Percentiles rank a stretch among this genome's conserved stretches.
phyloP scores from a whole-genome alignment of 768 basidiomycete species.

The Naganishia friedmannii region DNA sequence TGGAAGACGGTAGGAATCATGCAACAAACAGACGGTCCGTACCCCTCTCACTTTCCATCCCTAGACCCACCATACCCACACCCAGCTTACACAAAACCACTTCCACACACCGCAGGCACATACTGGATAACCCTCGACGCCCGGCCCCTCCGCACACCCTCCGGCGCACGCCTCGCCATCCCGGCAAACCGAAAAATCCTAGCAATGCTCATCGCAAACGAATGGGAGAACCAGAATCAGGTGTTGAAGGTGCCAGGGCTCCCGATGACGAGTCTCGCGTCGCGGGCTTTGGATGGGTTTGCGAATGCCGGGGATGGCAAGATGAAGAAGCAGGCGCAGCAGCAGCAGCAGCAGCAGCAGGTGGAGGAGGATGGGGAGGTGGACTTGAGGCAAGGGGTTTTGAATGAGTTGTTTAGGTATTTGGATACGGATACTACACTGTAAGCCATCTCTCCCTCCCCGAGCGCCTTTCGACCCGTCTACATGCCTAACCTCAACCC shows the following conservation, averaged over 20 bases:
- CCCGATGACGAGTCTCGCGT: slow-evolving; percentile 84
- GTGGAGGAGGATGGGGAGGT: not conserved
- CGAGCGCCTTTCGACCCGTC: not conserved
- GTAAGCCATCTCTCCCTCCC: slow-evolving; percentile 33
- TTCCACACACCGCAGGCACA: slow-evolving; percentile 35
- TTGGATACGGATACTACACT: slow-evolving; percentile 80
- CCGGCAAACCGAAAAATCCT: slow-evolving; percentile 68
- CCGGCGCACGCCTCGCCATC: slow-evolving; percentile 69
- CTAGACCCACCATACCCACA: slow-evolving; percentile 17
- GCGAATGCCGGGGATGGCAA: slow-evolving; percentile 53
- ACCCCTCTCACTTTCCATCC: not conserved
- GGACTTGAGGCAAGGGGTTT: slow-evolving; percentile 62
- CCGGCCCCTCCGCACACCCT: slow-evolving; percentile 81
- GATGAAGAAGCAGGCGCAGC: not conserved
- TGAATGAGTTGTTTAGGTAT: slow-evolving; percentile 70
- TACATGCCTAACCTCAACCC: not conserved
- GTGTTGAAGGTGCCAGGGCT: slow-evolving; percentile 84
- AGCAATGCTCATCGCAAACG: slow-evolving; percentile 81
- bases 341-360: no score
- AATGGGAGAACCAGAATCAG: slow-evolving; percentile 91
- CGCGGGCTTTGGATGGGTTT: slow-evolving; percentile 83
- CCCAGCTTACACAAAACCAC: slow-evolving; percentile 35
- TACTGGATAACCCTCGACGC: slow-evolving; percentile 72
- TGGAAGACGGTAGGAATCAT: slow-evolving; percentile 89
- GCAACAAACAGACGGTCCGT: slow-evolving; percentile 53